Evolutionary conservation across 2,329 filamentous ascomycete species (phyloP).

Genomic region (Aureobasidium sp.): DNA sequence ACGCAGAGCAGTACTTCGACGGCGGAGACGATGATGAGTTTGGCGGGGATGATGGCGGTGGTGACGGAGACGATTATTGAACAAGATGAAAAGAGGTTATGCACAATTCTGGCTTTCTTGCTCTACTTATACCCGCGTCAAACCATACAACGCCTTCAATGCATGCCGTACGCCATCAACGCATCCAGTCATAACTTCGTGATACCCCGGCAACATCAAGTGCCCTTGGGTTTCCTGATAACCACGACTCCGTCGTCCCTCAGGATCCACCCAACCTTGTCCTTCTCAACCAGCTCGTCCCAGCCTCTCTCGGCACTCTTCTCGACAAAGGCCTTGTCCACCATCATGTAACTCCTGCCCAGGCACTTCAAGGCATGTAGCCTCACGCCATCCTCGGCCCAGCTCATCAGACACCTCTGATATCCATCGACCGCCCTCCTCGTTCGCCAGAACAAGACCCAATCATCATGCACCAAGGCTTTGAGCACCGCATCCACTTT

Average conservation of each 20-base stretch:
- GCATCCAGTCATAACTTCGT: constrained; percentile 4
- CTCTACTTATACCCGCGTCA: not conserved
- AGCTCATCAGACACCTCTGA: constrained; percentile 71
- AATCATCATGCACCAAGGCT: constrained; percentile 75
- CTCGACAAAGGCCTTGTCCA: constrained; percentile 64
- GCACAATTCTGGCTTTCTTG: not conserved
- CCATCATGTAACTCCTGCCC: constrained; percentile 69
- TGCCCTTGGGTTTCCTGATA: constrained; percentile 12
- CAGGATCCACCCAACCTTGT: constrained; percentile 79
- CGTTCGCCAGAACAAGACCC: constrained; percentile 67
- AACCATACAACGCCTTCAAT: not conserved
- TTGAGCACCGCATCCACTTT: constrained; percentile 62
- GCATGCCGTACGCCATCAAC: not conserved
- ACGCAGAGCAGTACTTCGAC: constrained; percentile 59
- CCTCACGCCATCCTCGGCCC: constrained; percentile 67
- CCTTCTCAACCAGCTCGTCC: constrained; percentile 59
- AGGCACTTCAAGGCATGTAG: constrained; percentile 79
- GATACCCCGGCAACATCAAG: not conserved
- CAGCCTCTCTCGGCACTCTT: constrained; percentile 62
- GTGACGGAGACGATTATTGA: constrained; percentile 22
- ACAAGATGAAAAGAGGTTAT: not conserved
- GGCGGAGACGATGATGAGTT: constrained; percentile 52
- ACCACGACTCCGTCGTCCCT: constrained; percentile 43
- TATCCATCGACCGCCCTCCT: constrained; percentile 72
- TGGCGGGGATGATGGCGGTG: constrained; percentile 44